Evolutionary conservation across 2,329 filamentous ascomycete genomes (phyloP).

Genomic region (Beauveria medogensis): DNA sequence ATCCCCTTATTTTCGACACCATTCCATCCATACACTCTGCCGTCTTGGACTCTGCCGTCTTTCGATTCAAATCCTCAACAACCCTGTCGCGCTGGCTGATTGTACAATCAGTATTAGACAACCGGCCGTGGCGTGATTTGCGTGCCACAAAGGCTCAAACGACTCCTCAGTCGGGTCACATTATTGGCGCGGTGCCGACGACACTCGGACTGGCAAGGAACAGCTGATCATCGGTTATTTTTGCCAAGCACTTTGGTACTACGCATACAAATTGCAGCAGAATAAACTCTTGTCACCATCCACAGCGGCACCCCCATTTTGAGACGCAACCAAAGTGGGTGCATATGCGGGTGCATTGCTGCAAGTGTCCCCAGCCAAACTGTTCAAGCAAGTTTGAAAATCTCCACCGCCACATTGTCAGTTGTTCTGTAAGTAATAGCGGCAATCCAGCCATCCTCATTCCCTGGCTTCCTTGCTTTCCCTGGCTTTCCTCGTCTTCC

Average conservation of each 20-base stretch:
- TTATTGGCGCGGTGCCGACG: not conserved
- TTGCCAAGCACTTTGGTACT: not conserved
- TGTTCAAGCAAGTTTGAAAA: conserved; percentile 7
- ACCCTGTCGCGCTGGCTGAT: not conserved
- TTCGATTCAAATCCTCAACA: not conserved
- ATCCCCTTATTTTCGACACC: not conserved
- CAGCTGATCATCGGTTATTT: not conserved
- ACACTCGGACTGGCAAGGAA: not conserved
- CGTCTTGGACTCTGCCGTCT: not conserved
- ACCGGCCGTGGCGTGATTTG: not conserved
- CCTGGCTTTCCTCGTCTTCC: not conserved
- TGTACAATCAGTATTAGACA: not conserved
- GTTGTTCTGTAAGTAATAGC: conserved; percentile 8
- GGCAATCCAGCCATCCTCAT: conserved; percentile 4
- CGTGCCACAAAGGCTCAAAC: not conserved
- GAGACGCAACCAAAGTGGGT: conserved; percentile 2
- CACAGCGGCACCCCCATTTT: not conserved
- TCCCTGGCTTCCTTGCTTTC: not conserved
- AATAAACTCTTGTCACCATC: not conserved
- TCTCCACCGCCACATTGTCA: conserved; percentile 9
- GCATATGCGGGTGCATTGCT: conserved; percentile 11
- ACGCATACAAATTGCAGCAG: not conserved
- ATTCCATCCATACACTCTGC: not conserved
- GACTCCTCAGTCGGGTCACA: not conserved
- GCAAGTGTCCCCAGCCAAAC: conserved; percentile 4